Conservation (phyloP, 306 rosid genomes). For the Cicer yamashitae region DNA sequence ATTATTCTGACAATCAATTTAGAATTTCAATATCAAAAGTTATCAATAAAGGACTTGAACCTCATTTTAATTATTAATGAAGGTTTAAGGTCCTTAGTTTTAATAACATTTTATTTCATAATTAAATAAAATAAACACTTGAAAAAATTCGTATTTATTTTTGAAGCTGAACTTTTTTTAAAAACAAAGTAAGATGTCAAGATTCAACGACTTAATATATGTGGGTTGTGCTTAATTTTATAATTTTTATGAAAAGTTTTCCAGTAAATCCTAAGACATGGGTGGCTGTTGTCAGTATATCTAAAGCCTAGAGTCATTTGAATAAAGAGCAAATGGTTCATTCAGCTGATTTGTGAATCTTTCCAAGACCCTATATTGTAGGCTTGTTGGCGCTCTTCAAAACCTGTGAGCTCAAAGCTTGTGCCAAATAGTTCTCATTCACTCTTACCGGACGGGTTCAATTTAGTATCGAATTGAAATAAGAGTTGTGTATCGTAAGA, state of each 20-base stretch:
- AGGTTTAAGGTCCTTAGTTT: not conserved
- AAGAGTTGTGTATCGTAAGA: too few species aligned
- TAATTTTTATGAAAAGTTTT: not conserved
- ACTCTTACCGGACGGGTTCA: not conserved
- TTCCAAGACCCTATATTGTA: constrained; percentile 46
- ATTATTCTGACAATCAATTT: not conserved
- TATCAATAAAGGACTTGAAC: not conserved
- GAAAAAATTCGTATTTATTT: not conserved
- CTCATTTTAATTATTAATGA: not conserved
- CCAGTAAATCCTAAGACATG: not conserved
- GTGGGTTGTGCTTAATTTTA: not conserved
- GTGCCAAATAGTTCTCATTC: constrained; percentile 44
- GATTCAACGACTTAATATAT: not conserved
- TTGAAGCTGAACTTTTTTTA: not conserved
- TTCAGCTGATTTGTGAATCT: not conserved
- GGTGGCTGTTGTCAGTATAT: not conserved
- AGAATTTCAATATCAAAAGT: constrained; percentile 26
- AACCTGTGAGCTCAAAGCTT: constrained; percentile 45
- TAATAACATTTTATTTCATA: not conserved
- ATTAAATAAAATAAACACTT: not conserved
- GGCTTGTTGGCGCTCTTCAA: constrained; percentile 53
- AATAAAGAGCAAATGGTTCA: not conserved
- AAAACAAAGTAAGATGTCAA: not conserved
- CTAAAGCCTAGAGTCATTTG: not conserved
- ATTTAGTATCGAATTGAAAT: too few species aligned